phyloP scores from a whole-genome alignment of 306 rosid species.

The Herpetospermum pedunculosum region DNA sequence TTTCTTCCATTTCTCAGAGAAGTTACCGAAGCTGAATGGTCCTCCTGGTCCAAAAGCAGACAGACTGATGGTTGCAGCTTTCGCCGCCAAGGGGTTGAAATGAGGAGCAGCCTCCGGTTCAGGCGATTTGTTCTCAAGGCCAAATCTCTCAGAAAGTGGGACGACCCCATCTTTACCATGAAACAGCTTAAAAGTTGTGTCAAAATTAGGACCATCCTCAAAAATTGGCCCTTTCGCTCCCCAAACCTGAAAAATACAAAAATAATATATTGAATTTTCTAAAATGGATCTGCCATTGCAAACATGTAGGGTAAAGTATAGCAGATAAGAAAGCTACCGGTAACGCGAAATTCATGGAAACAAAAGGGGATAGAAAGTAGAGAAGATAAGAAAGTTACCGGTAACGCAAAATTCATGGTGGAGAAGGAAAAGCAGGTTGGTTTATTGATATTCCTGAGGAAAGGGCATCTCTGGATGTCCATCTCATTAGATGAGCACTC shows the following conservation, averaged over 20 bases:
- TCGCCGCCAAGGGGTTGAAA: constrained; percentile 69
- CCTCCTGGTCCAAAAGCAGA: constrained; percentile 63
- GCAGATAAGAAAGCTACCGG: constrained; percentile 30
- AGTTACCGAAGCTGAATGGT: constrained; percentile 47
- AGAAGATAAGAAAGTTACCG: constrained; percentile 27
- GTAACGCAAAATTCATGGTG: constrained; percentile 29
- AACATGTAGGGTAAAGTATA: background rate
- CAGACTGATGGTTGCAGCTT: constrained; percentile 62
- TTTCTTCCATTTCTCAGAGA: constrained; percentile 64
- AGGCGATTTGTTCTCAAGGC: constrained; percentile 7
- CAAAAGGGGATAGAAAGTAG: too few relatives aligned
- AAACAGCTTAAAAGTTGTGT: constrained; percentile 56
- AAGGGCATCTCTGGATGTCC: constrained; percentile 64
- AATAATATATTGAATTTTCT: background rate
- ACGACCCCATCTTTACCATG: constrained; percentile 78
- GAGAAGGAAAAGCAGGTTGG: constrained; percentile 60
- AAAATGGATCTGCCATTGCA: background rate
- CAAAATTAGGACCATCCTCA: constrained; percentile 76
- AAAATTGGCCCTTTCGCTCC: constrained; percentile 71
- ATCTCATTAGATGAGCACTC: constrained; percentile 45
- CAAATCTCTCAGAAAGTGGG: constrained; percentile 48
- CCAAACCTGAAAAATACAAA: constrained; percentile 17
- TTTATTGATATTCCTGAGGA: constrained; percentile 50
- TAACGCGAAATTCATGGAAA: constrained; percentile 28
- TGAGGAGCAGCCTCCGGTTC: constrained; percentile 33